phyloP scores from a whole-genome alignment of 768 basidiomycete genomes.

The Leccinum uliginosum region DNA sequence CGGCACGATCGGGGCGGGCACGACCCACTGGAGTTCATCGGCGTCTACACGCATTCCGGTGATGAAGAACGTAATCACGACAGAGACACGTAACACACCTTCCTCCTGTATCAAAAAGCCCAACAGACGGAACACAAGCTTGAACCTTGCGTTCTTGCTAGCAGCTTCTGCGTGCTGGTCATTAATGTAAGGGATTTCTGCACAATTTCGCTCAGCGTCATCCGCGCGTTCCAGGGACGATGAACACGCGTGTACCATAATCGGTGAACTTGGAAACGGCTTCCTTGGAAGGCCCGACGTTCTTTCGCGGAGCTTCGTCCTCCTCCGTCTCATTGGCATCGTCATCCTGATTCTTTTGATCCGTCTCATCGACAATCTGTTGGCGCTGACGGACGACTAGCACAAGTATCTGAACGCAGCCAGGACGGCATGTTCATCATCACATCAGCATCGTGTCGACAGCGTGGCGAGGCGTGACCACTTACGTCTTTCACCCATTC shows the following conservation, averaged over 20 bases:
- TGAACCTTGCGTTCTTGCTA: conserved; percentile 72
- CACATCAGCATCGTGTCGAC: conserved; percentile 13
- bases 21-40: conserved; percentile 79
- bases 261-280: conserved; percentile 68
- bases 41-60: conserved; percentile 39
- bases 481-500: conserved; percentile 81
- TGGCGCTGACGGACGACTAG: conserved; percentile 56
- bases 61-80: not conserved
- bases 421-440: conserved; percentile 8
- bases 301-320: conserved; percentile 22
- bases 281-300: conserved; percentile 54
- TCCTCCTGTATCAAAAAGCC: conserved; percentile 66
- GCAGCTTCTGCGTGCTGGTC: conserved; percentile 77
- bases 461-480: conserved; percentile 19
- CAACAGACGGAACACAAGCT: conserved; percentile 78
- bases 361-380: conserved; percentile 58
- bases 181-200: conserved; percentile 73
- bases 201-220: not conserved
- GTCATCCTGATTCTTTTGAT: conserved; percentile 39
- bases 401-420: conserved; percentile 49
- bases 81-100: conserved; percentile 39
- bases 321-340: conserved; percentile 33
- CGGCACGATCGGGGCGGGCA: conserved; percentile 69
- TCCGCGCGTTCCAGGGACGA: not conserved
- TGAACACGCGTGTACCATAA: conserved; percentile 52